These are phyloP conservation scores for Lasiosphaeria ovina DNA, from an alignment of 495 filamentous ascomycete genomes.

Conservation along the genomic window DNA sequence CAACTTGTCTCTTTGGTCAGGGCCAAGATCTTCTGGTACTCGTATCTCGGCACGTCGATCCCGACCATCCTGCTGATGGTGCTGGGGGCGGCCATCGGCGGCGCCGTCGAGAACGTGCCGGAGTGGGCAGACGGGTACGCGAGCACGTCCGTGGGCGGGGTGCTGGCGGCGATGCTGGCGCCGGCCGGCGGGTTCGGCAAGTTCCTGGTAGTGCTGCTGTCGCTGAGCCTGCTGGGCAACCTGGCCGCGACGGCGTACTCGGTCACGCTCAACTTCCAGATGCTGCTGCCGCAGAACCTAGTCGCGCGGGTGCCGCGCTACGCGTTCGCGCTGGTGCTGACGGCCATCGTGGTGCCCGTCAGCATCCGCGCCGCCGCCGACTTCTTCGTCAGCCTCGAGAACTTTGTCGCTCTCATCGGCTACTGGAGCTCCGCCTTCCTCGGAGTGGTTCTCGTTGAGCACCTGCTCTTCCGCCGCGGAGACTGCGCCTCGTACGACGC, in stretches of 20 bases:
- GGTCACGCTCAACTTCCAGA: conserved; percentile 57
- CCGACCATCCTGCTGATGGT: conserved; percentile 52
- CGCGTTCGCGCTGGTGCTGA: conserved; percentile 49
- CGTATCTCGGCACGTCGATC: conserved; percentile 45
- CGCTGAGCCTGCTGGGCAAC: conserved; percentile 53
- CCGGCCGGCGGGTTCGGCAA: conserved; percentile 55
- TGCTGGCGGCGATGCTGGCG: conserved; percentile 53
- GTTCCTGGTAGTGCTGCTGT: conserved; percentile 54
- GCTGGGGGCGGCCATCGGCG: conserved; percentile 54
- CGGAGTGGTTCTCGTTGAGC: conserved; percentile 48
- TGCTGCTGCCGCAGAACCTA: conserved; percentile 41
- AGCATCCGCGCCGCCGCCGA: conserved; percentile 48
- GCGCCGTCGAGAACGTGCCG: conserved; percentile 39
- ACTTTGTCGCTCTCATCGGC: conserved; percentile 54
- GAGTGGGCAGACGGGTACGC: conserved; percentile 49
- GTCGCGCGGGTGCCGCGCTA: conserved; percentile 51
- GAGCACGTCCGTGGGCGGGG: conserved; percentile 48
- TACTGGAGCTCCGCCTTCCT: conserved; percentile 58
- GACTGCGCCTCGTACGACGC: conserved; percentile 41
- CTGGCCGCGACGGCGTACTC: conserved; percentile 48
- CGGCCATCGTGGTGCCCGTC: conserved; percentile 52
- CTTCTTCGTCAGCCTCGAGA: conserved; percentile 53
- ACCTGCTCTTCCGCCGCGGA: conserved; percentile 42
- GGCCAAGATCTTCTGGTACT: conserved; percentile 43
- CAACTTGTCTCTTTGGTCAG: conserved; percentile 13